Percentiles rank a stretch among this genome's conserved stretches.
phyloP scores from a whole-genome alignment of 225 moss, liverwort and hornwort genomes.

The Bryoerythrophyllum caledonicum region DNA sequence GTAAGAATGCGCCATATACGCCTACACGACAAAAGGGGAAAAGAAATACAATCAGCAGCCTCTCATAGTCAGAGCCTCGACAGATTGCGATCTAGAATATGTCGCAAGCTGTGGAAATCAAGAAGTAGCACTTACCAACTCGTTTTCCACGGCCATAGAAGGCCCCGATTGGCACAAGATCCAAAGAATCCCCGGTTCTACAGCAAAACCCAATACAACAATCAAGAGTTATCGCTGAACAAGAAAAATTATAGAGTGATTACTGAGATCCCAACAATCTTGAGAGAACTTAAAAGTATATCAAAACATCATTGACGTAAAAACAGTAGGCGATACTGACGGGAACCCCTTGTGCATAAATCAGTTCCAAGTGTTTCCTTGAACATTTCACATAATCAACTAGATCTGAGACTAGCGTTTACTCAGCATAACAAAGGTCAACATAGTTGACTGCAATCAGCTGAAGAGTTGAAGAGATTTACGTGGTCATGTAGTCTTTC shows the following conservation, averaged over 20 bases:
- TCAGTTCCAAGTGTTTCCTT: constrained; percentile 12
- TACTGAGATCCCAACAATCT: constrained; percentile 12
- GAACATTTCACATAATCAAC: constrained; percentile 24
- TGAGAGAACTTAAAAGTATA: constrained; percentile 2
- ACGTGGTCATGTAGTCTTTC: constrained; percentile 99
- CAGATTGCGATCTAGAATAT: constrained; percentile 3
- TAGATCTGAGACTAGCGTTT: constrained; percentile 7
- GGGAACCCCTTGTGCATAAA: background rate
- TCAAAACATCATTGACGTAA: constrained; percentile 1
- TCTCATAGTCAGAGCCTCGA: background rate
- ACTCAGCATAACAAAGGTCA: constrained; percentile 13
- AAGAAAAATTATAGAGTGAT: background rate
- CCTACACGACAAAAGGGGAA: constrained; percentile 48
- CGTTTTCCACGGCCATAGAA: constrained; percentile 97
- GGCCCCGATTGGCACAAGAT: constrained; percentile 98
- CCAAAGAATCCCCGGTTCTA: constrained; percentile 94
- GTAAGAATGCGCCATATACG: constrained; percentile 89
- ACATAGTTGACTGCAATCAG: constrained; percentile 11
- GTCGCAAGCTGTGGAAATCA: background rate
- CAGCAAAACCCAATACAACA: constrained; percentile 29
- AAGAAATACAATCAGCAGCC: constrained; percentile 1
- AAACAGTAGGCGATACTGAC: background rate
- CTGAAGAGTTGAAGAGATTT: constrained; percentile 22
- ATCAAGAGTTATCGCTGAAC: constrained; percentile 17
- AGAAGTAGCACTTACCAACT: constrained; percentile 60